Conservation (phyloP, 768 basidiomycete genomes). For the Auriscalpium microsporum region DNA sequence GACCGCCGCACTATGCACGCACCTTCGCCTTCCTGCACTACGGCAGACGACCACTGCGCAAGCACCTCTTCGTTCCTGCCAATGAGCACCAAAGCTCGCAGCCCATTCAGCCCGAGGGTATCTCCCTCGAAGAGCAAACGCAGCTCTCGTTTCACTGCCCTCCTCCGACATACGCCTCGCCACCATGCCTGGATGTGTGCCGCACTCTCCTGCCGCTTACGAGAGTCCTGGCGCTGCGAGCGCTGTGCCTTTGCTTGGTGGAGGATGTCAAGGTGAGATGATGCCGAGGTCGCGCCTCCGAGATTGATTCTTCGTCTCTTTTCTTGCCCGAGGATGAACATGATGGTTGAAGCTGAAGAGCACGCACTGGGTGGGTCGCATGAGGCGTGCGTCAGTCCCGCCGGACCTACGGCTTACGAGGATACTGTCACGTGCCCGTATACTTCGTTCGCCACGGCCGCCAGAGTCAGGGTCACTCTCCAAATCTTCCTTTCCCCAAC, state of each 20-base stretch:
- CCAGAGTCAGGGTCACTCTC: no score
- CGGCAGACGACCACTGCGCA: constrained; percentile 35
- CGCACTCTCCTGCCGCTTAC: constrained; percentile 51
- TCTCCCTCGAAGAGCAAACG: constrained; percentile 43
- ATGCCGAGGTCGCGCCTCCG: constrained; percentile 49
- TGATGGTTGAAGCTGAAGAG: constrained; percentile 18
- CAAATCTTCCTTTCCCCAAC: no score
- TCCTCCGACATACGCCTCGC: constrained; percentile 41
- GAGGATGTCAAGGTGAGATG: constrained; percentile 50
- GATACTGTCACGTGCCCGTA: background rate
- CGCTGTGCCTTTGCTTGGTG: constrained; percentile 54
- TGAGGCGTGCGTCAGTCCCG: background rate
- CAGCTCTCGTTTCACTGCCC: constrained; percentile 36
- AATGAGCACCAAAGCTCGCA: constrained; percentile 60
- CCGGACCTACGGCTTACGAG: background rate
- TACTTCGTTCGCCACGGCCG: background rate
- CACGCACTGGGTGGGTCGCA: background rate
- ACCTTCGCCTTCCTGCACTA: constrained; percentile 24
- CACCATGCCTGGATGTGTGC: constrained; percentile 63
- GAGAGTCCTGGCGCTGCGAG: constrained; percentile 45
- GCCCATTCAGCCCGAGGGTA: constrained; percentile 42
- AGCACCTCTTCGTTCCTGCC: constrained; percentile 41
- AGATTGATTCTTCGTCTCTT: constrained; percentile 62
- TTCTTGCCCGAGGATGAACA: constrained; percentile 44
- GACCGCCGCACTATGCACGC: constrained; percentile 7